These are phyloP conservation scores for Monosporascus sp. DNA, from an alignment of 2,329 filamentous ascomycete genomes.

Conservation along the genomic window DNA sequence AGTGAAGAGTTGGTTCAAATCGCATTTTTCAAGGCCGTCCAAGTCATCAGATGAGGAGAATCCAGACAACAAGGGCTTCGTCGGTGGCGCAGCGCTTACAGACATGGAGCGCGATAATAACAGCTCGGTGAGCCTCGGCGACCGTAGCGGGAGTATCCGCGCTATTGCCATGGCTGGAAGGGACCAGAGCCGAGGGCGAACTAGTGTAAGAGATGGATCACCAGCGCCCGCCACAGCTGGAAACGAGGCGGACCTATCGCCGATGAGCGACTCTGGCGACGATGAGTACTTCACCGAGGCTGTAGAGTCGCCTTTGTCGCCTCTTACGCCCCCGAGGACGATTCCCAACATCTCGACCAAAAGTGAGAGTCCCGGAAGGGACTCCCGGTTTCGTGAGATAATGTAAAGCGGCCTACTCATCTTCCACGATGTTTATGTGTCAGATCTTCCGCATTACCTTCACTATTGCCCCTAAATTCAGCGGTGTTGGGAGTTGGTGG, in stretches of 20 bases:
- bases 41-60: conserved; percentile 33
- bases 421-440: background rate
- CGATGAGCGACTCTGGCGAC: conserved; percentile 26
- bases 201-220: conserved; percentile 14
- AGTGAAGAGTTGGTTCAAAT: conserved; percentile 52
- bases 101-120: conserved; percentile 34
- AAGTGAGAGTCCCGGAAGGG: conserved; percentile 47
- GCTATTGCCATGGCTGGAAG: conserved; percentile 42
- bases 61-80: conserved; percentile 32
- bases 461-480: no score
- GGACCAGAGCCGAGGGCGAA: conserved; percentile 12
- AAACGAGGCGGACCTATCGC: conserved; percentile 11
- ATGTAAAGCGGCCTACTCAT: conserved; percentile 28
- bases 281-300: conserved; percentile 31
- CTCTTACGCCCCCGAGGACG: conserved; percentile 32
- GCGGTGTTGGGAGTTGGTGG: no score
- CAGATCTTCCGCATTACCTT: no score
- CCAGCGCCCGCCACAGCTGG: background rate
- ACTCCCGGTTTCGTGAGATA: conserved; percentile 55
- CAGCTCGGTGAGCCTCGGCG: conserved; percentile 39
- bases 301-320: conserved; percentile 40
- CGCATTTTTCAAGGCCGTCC: conserved; percentile 41
- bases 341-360: conserved; percentile 30
- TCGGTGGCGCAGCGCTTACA: conserved; percentile 45
- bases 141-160: conserved; percentile 36